phyloP scores from a whole-genome alignment of 345 rosid species.

The Iberis pinnata region DNA sequence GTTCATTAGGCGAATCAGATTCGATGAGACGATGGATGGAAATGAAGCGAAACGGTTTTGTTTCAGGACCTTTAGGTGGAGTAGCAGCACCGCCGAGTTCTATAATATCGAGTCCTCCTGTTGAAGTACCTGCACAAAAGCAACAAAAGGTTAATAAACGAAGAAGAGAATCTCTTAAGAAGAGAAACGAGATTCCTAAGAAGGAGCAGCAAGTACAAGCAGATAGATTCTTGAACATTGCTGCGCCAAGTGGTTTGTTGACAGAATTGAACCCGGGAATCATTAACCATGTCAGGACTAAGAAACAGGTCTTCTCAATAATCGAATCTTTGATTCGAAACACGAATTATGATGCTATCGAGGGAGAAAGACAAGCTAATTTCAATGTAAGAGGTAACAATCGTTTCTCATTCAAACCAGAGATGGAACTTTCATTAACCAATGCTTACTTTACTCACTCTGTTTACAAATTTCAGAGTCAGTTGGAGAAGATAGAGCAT shows the following conservation, averaged over 20 bases:
- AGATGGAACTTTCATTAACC: conserved; percentile 21
- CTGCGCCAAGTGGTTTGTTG: conserved; percentile 88
- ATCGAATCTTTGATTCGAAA: conserved; percentile 72
- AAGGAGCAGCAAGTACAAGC: conserved; percentile 59
- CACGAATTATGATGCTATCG: conserved; percentile 30
- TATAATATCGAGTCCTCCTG: conserved; percentile 39
- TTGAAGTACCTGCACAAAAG: conserved; percentile 45
- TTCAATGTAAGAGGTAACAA: conserved; percentile 32
- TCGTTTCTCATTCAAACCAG: conserved; percentile 20
- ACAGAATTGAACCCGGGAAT: conserved; percentile 88
- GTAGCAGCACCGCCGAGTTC: conserved; percentile 35
- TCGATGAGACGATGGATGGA: conserved; percentile 72
- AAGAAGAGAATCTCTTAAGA: conserved; percentile 49
- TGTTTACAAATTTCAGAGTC: conserved; percentile 35
- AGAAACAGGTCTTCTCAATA: conserved; percentile 80
- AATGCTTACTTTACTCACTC: conserved; percentile 21
- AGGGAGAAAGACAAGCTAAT: conserved; percentile 27
- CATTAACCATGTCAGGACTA: conserved; percentile 81
- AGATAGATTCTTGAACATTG: conserved; percentile 69
- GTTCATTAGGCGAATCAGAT: conserved; percentile 43
- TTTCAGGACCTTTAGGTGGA: conserved; percentile 68
- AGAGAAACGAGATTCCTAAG: conserved; percentile 25
- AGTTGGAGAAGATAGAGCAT: conserved; percentile 36
- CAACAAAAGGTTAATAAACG: conserved; percentile 50
- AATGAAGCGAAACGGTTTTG: conserved; percentile 89